These are phyloP conservation scores for Jacaranda mimosifolia DNA, from an alignment of 257 asterid genomes.

Conservation along the genomic window DNA sequence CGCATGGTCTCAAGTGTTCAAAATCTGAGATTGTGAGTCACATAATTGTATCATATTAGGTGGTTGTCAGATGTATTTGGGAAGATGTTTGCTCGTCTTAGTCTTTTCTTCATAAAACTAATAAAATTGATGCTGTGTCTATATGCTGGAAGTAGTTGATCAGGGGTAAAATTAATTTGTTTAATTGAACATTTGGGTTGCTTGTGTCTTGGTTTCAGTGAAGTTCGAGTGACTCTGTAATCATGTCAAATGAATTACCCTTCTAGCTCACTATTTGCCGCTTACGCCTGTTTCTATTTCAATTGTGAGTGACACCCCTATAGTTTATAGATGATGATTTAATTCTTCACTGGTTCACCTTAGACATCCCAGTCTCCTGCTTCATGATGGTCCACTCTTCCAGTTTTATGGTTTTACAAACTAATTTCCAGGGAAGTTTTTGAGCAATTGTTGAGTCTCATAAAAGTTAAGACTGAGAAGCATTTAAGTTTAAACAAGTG, in stretches of 20 bases:
- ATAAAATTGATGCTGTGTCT: slow-evolving; percentile 13
- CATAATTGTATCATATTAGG: slow-evolving; percentile 23
- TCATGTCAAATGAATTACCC: slow-evolving; percentile 2
- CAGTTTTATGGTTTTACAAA: slow-evolving; percentile 1
- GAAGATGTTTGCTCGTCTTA: slow-evolving; percentile 6
- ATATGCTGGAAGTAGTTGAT: slow-evolving; percentile 21
- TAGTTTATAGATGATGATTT: not conserved
- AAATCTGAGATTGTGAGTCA: slow-evolving; percentile 82
- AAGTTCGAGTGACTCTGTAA: not conserved
- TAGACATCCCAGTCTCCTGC: slow-evolving; percentile 1
- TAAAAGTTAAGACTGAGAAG: not conserved
- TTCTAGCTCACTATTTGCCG: slow-evolving; percentile 13
- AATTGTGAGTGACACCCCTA: not conserved
- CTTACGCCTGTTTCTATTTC: not conserved
- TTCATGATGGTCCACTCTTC: not conserved
- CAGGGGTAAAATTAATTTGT: slow-evolving; percentile 15
- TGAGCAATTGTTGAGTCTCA: slow-evolving; percentile 7
- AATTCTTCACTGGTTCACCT: not conserved
- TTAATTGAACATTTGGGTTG: not conserved
- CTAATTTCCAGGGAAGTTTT: not conserved
- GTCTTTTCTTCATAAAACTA: slow-evolving; percentile 11
- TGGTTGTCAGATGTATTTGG: slow-evolving; percentile 14
- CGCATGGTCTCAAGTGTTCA: slow-evolving; percentile 70
- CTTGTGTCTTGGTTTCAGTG: slow-evolving; percentile 14
- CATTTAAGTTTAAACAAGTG: not conserved